These are phyloP conservation scores for Umbelopsis sp. DNA, from an alignment of 192 early-diverging fungal genomes.

Conservation along the genomic window DNA sequence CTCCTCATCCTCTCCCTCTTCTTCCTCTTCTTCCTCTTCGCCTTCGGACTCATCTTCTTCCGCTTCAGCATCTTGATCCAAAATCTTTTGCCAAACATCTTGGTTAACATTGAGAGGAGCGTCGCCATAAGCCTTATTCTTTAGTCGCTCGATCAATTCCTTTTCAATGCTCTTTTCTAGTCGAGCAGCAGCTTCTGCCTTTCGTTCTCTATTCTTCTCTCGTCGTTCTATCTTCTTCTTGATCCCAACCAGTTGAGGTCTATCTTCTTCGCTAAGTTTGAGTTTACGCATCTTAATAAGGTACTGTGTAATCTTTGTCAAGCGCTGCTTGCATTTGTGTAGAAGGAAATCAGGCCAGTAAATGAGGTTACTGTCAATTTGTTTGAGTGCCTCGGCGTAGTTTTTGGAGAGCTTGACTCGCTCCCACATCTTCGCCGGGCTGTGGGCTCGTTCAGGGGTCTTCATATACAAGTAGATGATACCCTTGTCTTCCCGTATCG, in stretches of 20 bases:
- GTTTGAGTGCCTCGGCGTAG: conserved; percentile 76
- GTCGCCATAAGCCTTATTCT: conserved; percentile 94
- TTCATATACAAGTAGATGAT: conserved; percentile 92
- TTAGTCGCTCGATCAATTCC: conserved; percentile 90
- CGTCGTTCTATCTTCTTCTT: conserved; percentile 94
- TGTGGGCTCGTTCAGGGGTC: conserved; percentile 93
- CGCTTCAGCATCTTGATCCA: conserved; percentile 75
- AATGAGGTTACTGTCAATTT: conserved; percentile 88
- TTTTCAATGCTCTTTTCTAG: conserved; percentile 93
- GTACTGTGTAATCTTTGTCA: conserved; percentile 96
- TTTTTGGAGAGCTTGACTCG: conserved; percentile 86
- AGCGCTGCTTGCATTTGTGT: conserved; percentile 95
- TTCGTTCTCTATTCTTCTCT: conserved; percentile 81
- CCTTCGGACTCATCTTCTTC: conserved; percentile 71
- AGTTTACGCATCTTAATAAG: conserved; percentile 93
- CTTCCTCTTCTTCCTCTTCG: conserved; percentile 71
- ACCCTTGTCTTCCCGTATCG: conserved; percentile 84
- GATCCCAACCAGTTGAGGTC: conserved; percentile 81
- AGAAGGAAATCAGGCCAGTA: conserved; percentile 92
- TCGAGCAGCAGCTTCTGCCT: conserved; percentile 90
- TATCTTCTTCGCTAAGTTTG: conserved; percentile 71
- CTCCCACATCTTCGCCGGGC: conserved; percentile 94
- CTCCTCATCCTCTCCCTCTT: conserved; percentile 51
- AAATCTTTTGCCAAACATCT: conserved; percentile 83
- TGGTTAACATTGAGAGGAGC: conserved; percentile 94